phyloP scores from a whole-genome alignment of 2,329 filamentous ascomycete species.

The Aspergillus fumigatus region DNA sequence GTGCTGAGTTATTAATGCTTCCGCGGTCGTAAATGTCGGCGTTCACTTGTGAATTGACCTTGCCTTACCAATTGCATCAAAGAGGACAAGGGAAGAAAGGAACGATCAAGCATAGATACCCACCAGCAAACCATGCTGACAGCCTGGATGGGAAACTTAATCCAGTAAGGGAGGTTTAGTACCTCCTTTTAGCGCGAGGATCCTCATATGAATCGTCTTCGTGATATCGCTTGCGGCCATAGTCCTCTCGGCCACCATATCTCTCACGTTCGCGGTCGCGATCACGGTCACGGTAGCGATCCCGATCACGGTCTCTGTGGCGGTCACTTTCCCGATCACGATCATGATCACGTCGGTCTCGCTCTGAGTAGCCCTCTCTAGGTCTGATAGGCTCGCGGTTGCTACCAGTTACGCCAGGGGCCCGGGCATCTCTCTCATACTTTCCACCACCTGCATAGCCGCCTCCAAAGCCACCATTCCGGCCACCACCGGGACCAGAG shows the following conservation, averaged over 20 bases:
- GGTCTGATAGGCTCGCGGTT: slow-evolving; percentile 80
- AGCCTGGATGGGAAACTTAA: slow-evolving; percentile 14
- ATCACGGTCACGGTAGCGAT: slow-evolving; percentile 44
- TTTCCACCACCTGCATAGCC: slow-evolving; percentile 45
- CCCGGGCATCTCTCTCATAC: slow-evolving; percentile 51
- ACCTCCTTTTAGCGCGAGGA: slow-evolving; percentile 56
- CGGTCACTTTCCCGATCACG: slow-evolving; percentile 53
- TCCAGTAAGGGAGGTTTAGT: slow-evolving; percentile 37
- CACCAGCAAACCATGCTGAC: slow-evolving; percentile 38
- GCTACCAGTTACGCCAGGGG: slow-evolving; percentile 57
- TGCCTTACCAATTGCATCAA: slow-evolving; percentile 35
- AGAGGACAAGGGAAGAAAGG: slow-evolving; percentile 22
- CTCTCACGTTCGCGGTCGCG: slow-evolving; percentile 49
- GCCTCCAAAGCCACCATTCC: slow-evolving; percentile 48
- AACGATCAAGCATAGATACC: slow-evolving; percentile 37
- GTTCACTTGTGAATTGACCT: slow-evolving; percentile 5
- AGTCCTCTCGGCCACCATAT: slow-evolving; percentile 49
- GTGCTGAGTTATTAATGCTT: slow-evolving; percentile 13
- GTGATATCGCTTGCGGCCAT: slow-evolving; percentile 63
- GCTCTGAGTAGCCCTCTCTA: slow-evolving; percentile 54
- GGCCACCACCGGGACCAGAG: slow-evolving; percentile 53
- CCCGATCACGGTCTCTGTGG: slow-evolving; percentile 52
- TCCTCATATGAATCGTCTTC: slow-evolving; percentile 81
- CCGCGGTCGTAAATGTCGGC: background rate
- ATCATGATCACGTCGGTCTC: slow-evolving; percentile 40